Evolutionary conservation across 306 rosid genomes (phyloP).

Genomic region (Carpinus fangiana): DNA sequence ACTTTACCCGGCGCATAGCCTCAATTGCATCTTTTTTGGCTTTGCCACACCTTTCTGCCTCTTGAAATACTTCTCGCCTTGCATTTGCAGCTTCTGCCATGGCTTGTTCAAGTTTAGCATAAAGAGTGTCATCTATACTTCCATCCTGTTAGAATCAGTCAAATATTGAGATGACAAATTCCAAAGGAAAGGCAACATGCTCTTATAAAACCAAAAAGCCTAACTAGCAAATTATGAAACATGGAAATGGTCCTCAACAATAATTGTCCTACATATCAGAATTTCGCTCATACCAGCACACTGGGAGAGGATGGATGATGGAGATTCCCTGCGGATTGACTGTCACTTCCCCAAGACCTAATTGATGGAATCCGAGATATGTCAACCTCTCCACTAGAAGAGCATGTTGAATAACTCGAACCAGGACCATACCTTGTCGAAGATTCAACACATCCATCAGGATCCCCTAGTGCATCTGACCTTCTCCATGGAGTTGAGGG

Average conservation of each 20-base stretch:
- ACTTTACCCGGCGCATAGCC: conserved; percentile 57
- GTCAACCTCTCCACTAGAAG: conserved; percentile 34
- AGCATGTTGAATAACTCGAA: conserved; percentile 40
- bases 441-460: conserved; percentile 32
- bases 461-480: conserved; percentile 30
- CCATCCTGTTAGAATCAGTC: conserved; percentile 58
- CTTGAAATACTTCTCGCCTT: conserved; percentile 51
- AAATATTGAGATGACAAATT: not conserved
- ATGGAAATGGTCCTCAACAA: conserved; percentile 5
- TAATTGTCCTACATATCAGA: not conserved
- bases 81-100: conserved; percentile 69
- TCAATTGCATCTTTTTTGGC: conserved; percentile 67
- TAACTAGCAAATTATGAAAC: not conserved
- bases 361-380: conserved; percentile 27
- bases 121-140: conserved; percentile 48
- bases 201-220: too few relatives aligned
- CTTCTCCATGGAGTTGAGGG: conserved; percentile 37
- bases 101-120: conserved; percentile 59
- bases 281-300: conserved; percentile 43
- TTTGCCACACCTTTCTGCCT: conserved; percentile 54
- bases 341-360: conserved; percentile 36
- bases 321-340: conserved; percentile 27
- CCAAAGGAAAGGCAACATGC: not conserved
- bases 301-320: conserved; percentile 51
- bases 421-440: conserved; percentile 39